Evolutionary conservation across 2,329 filamentous ascomycete species (phyloP).

Genomic region (Pseudogymnoascus sp.): DNA sequence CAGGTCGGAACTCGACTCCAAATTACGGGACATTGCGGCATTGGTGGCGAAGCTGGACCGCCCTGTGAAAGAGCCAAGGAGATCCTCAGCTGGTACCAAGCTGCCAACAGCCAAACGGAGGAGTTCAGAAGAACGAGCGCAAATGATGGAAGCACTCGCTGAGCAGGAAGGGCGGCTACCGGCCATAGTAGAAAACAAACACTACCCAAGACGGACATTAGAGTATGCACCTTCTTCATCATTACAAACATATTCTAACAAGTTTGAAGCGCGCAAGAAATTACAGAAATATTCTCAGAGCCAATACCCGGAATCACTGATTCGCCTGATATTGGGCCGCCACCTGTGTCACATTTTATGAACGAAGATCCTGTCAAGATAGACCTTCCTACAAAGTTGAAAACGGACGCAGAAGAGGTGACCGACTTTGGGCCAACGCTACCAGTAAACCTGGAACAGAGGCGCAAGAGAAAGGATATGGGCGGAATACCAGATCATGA

Average conservation of each 20-base stretch:
- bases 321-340: conserved; percentile 62
- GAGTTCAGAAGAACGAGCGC: conserved; percentile 45
- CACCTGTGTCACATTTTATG: conserved; percentile 51
- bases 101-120: conserved; percentile 35
- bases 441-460: conserved; percentile 28
- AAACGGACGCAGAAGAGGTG: conserved; percentile 17
- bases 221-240: conserved; percentile 42
- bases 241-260: conserved; percentile 26
- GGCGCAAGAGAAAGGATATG: conserved; percentile 27
- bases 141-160: conserved; percentile 31
- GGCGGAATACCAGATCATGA: conserved; percentile 16
- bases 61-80: conserved; percentile 19
- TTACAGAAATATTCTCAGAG: conserved; percentile 21
- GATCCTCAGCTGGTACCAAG: conserved; percentile 16
- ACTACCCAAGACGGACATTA: conserved; percentile 58
- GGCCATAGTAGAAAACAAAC: conserved; percentile 62
- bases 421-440: conserved; percentile 19
- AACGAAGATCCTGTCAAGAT: conserved; percentile 47
- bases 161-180: conserved; percentile 41
- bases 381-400: conserved; percentile 36
- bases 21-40: conserved; percentile 61
- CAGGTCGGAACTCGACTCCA: conserved; percentile 61
- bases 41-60: conserved; percentile 45
- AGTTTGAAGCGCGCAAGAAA: conserved; percentile 24
- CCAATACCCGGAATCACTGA: conserved; percentile 36